Conservation (phyloP, 306 rosid genomes). For the Castanopsis chinensis region DNA sequence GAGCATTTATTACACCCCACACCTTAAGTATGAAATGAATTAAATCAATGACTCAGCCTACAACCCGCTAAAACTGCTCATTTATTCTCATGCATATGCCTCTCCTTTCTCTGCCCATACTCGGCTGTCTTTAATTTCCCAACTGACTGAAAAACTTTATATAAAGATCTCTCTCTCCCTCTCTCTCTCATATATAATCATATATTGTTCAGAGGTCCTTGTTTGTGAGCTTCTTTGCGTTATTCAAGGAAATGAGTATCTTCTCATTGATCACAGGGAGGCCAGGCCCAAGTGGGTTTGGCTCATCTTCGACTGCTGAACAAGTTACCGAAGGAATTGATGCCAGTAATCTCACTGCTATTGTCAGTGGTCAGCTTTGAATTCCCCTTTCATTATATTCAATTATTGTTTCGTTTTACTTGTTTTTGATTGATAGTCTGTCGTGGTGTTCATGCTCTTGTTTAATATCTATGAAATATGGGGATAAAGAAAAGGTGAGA, state of each 20-base stretch:
- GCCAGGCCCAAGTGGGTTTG: constrained; percentile 75
- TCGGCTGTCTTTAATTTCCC: background rate
- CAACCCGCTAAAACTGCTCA: background rate
- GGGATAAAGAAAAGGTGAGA: too few species aligned
- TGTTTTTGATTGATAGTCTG: background rate
- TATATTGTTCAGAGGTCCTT: too few species aligned
- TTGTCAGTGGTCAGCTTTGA: constrained; percentile 59
- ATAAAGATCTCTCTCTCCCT: background rate
- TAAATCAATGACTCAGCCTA: constrained; percentile 20
- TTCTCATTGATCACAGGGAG: constrained; percentile 64
- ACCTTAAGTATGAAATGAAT: background rate
- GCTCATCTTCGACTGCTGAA: constrained; percentile 93
- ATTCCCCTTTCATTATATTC: background rate
- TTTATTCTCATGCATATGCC: constrained; percentile 27
- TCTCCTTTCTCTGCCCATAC: constrained; percentile 1
- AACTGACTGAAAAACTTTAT: too few species aligned
- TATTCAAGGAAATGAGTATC: constrained; percentile 26
- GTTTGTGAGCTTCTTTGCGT: background rate
- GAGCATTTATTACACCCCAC: constrained; percentile 30
- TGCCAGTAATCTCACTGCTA: constrained; percentile 61
- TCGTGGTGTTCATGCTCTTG: too few species aligned
- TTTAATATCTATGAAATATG: too few species aligned
- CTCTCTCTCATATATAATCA: background rate
- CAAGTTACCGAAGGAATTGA: constrained; percentile 72
- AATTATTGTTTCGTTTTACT: background rate